Evolutionary conservation across 1,284 basidiomycete species (phyloP).

Genomic region (Rhodotorula mucilaginosa): DNA sequence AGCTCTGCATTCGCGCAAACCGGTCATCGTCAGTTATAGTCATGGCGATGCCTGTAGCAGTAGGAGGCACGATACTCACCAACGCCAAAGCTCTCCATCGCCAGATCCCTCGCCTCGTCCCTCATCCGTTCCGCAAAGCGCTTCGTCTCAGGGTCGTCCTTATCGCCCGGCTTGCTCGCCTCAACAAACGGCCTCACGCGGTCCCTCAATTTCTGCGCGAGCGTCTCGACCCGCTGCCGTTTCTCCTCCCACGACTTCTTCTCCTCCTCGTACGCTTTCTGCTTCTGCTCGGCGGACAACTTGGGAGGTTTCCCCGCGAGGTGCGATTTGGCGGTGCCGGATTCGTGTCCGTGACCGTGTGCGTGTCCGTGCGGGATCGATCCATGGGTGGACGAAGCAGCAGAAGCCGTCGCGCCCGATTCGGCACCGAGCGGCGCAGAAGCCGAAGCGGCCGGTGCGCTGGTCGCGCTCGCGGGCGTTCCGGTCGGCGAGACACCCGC

Average conservation of each 20-base stretch:
- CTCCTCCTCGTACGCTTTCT: conserved; percentile 67
- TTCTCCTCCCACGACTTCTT: conserved; percentile 71
- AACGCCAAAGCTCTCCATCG: conserved; percentile 96
- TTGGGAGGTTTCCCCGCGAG: conserved; percentile 26
- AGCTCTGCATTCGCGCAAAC: conserved; percentile 30
- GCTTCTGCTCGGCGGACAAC: conserved; percentile 76
- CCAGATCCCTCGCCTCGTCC: conserved; percentile 90
- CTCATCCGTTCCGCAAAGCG: conserved; percentile 70
- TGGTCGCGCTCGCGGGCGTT: neutral
- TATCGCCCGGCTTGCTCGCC: conserved; percentile 80
- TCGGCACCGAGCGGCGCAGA: neutral
- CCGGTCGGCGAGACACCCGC: neutral
- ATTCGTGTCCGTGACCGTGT: neutral
- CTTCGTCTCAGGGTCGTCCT: conserved; percentile 77
- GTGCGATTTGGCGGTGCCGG: conserved; percentile 8
- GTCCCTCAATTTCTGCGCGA: conserved; percentile 75
- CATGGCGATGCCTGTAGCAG: no score
- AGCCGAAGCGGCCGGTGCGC: neutral
- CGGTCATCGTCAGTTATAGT: no score
- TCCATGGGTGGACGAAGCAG: neutral
- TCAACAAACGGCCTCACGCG: conserved; percentile 83
- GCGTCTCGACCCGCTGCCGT: conserved; percentile 66
- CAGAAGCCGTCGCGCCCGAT: neutral
- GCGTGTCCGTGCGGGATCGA: neutral
- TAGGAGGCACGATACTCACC: conserved; percentile 55